These are phyloP conservation scores for Clonostachys rosea DNA, from an alignment of 2,329 filamentous ascomycete genomes.

Conservation along the genomic window DNA sequence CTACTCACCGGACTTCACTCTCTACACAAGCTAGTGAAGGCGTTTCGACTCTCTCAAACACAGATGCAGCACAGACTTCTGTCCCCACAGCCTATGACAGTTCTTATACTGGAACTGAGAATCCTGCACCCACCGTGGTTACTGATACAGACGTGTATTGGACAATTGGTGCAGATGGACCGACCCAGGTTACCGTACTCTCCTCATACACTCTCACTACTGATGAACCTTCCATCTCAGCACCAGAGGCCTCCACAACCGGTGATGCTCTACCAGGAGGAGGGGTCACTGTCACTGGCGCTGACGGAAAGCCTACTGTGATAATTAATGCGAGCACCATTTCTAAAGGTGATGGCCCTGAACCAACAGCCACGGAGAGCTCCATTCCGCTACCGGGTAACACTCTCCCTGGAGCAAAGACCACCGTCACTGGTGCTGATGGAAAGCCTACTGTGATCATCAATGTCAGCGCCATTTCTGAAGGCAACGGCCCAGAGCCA, in stretches of 20 bases:
- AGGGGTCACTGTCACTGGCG: conserved; percentile 1
- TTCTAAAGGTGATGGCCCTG: not conserved
- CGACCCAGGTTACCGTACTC: conserved; percentile 10
- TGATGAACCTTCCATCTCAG: not conserved
- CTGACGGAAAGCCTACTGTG: conserved; percentile 3
- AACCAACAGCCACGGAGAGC: no score
- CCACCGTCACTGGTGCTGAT: not conserved
- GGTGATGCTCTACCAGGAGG: not conserved
- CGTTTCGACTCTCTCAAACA: no score
- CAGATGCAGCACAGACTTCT: not conserved
- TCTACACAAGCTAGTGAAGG: no score
- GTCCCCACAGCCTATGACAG: not conserved
- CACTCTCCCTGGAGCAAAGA: not conserved
- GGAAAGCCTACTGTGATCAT: conserved; percentile 3
- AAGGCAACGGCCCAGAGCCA: not conserved
- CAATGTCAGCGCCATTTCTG: not conserved
- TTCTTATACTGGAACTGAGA: not conserved
- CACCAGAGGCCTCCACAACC: not conserved
- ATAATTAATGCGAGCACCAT: not conserved
- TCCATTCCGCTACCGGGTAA: not conserved
- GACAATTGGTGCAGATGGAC: conserved; percentile 7
- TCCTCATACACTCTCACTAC: conserved; percentile 13
- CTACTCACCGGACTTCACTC: no score
- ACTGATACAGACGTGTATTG: conserved; percentile 15
- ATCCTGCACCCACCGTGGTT: conserved; percentile 6